phyloP scores from a whole-genome alignment of 352 stramenopile genomes.

The Thalassiosira gravida region DNA sequence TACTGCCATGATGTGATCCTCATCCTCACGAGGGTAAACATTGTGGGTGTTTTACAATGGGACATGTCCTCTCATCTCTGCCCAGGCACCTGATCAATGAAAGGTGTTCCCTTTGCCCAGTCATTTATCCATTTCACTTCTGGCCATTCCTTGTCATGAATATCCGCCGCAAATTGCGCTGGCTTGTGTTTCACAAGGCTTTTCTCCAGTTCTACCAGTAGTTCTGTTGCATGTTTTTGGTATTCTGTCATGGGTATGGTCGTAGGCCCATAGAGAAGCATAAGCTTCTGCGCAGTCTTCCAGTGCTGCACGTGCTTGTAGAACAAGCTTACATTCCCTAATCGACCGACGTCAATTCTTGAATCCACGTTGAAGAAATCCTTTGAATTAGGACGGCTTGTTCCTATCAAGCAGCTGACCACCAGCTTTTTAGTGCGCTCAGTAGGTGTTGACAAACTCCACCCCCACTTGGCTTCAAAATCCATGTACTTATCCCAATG shows the following conservation, averaged over 20 bases:
- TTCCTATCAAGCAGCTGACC: background rate
- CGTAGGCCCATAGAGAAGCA: background rate
- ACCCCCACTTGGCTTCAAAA: background rate
- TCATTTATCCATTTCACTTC: background rate
- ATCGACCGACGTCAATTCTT: background rate
- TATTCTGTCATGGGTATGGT: background rate
- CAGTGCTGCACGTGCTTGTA: background rate
- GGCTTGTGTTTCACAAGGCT: background rate
- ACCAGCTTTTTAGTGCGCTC: background rate
- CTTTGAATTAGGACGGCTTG: background rate
- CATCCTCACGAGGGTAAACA: background rate
- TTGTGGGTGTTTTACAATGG: background rate
- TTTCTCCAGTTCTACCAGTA: background rate
- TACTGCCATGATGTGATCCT: background rate
- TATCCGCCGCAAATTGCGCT: background rate
- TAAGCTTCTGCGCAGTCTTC: background rate
- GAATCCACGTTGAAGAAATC: background rate
- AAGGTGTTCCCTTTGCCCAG: background rate
- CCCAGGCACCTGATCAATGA: background rate
- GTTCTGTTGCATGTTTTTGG: background rate
- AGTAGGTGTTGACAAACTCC: background rate
- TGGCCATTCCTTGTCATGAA: background rate
- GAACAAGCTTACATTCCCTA: too few relatives aligned
- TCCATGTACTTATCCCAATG: background rate
- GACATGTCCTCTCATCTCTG: background rate